Evolutionary conservation across 1,139 yeast genomes (phyloP), one percentile per base, ranked within the genome.

Genomic region (Tardiomyces digboiensis): DNA sequence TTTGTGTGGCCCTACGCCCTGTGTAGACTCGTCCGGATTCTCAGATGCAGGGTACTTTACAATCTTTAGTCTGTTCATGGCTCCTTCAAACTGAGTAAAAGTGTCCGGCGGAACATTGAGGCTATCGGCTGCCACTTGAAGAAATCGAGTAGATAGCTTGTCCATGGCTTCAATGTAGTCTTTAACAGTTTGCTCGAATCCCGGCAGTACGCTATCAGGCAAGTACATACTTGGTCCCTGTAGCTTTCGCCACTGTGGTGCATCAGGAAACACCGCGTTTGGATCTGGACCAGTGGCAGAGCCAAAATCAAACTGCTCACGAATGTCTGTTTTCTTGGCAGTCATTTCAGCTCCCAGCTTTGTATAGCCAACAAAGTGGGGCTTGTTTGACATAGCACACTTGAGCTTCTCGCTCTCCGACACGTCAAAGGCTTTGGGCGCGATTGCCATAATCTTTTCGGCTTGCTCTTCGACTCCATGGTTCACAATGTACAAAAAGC

Each of bases 211-310:
- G 2, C 54, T 41, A 19, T 65, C 67, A 39, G 72, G 72, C 0
- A 84, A 81, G 79, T 81, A 80, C 46, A 72, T 60, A 52, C 78
- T 78, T 12, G 87, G 86, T 0, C 87, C 87, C 50, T 76, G 80
- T 44, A 80, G 67, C 50, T 78, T 75, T 45, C 67, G 62, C 65
- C 80, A 80, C 16, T 75, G 52, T 0, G 81, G 82, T 20, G 68
- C 74, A 2, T 54, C 57, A 0, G 80, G 79, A 5, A 72, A 68
- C 1, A 21, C 21, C 16, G 18, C 16, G 41, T 22, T 21, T 21
- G 51, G 46, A 29, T 48, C 52, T 1, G 43, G 36, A 10, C 76
- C 75, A 20, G 75, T 62, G 45, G 78, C 82, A 1, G 82, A 77
- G 2, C 79, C 86, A 49, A 80, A 66, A 55, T 80, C 87, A 49